These are phyloP conservation scores for Ustilago trichophora DNA, from an alignment of 1,284 basidiomycete genomes.

Conservation along the genomic window DNA sequence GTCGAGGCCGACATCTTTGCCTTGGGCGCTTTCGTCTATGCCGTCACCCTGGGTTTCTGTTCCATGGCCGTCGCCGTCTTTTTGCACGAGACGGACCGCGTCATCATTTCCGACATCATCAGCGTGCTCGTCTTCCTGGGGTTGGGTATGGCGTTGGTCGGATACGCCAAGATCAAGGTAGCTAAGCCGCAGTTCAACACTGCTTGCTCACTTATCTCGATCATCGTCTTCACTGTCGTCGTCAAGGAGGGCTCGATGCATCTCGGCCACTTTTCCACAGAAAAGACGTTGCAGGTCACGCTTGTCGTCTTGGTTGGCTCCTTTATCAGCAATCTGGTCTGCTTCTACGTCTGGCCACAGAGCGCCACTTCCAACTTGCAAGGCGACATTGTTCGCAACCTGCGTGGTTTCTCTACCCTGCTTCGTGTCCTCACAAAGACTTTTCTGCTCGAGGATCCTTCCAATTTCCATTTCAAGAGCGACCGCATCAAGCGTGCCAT, in stretches of 20 bases:
- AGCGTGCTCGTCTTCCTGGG: constrained; percentile 75
- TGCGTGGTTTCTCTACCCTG: constrained; percentile 58
- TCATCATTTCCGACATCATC: constrained; percentile 61
- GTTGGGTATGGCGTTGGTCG: constrained; percentile 79
- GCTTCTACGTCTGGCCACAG: constrained; percentile 82
- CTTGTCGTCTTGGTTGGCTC: constrained; percentile 82
- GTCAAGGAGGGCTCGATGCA: constrained; percentile 88
- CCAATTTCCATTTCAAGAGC: constrained; percentile 55
- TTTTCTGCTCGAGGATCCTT: constrained; percentile 59
- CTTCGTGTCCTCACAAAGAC: constrained; percentile 61
- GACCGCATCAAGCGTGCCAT: constrained; percentile 59
- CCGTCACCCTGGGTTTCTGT: constrained; percentile 77
- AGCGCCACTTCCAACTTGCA: constrained; percentile 85
- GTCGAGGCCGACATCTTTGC: constrained; percentile 85
- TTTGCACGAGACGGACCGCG: constrained; percentile 70
- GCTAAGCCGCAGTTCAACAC: constrained; percentile 88
- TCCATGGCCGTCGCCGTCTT: constrained; percentile 71
- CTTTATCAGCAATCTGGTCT: constrained; percentile 81
- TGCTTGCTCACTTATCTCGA: constrained; percentile 70
- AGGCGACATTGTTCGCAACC: constrained; percentile 56
- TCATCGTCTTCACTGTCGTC: constrained; percentile 68
- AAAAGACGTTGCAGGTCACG: constrained; percentile 64
- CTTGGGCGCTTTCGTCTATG: constrained; percentile 76
- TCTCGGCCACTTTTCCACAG: constrained; percentile 67
- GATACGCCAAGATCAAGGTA: constrained; percentile 90